These are phyloP conservation scores for Ailanthus altissimus DNA, from an alignment of 345 rosid species.

Conservation along the genomic window DNA sequence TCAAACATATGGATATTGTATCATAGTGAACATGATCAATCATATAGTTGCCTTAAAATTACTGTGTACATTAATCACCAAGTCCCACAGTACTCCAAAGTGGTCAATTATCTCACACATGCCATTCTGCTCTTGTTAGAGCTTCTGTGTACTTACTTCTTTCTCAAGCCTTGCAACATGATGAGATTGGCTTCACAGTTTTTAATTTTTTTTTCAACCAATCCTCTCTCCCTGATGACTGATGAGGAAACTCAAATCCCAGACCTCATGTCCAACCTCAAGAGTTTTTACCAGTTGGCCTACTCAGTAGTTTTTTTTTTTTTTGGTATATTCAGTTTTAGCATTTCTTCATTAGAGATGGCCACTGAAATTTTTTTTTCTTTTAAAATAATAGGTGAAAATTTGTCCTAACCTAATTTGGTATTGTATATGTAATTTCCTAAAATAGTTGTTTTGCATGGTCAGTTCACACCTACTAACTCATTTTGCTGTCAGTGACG, in stretches of 20 bases:
- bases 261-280: too few species aligned
- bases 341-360: not conserved
- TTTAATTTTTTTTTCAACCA: too few species aligned
- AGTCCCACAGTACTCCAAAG: too few species aligned
- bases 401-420: not conserved
- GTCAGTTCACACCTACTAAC: not conserved
- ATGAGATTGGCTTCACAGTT: not conserved
- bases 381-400: not conserved
- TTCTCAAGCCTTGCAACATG: not conserved
- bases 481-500: constrained; percentile 55
- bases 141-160: not conserved
- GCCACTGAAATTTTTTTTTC: not conserved
- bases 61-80: too few species aligned
- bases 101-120: too few species aligned
- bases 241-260: too few species aligned
- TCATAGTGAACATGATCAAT: too few species aligned
- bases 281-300: not conserved
- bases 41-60: too few species aligned
- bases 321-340: not conserved
- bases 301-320: not conserved
- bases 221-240: too few species aligned
- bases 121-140: too few species aligned
- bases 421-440: not conserved
- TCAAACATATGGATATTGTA: too few species aligned
- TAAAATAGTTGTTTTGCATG: not conserved